Conservation (phyloP, 345 rosid species). For the Gossypium stocksii region DNA sequence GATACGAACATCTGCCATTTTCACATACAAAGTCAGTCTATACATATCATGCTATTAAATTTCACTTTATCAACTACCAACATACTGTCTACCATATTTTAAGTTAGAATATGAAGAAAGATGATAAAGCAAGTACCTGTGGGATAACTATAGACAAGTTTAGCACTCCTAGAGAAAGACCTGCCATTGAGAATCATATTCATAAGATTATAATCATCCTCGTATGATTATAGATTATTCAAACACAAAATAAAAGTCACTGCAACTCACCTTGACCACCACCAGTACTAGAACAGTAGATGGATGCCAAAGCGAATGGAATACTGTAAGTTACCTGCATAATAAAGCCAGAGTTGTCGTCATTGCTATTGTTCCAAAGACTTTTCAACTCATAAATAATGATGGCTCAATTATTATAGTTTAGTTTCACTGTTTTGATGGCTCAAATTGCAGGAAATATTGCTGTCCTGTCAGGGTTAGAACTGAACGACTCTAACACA, state of each 20-base stretch:
- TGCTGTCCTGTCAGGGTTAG: too few relatives aligned
- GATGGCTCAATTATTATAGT: too few relatives aligned
- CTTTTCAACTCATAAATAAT: not conserved
- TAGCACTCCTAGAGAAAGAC: constrained; percentile 35
- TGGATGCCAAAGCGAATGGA: constrained; percentile 95
- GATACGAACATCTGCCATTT: constrained; percentile 68
- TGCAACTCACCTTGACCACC: constrained; percentile 78
- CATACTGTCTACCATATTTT: too few relatives aligned
- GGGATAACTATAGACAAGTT: constrained; percentile 36
- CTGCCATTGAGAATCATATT: constrained; percentile 9
- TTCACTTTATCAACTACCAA: too few relatives aligned
- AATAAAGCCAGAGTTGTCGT: not conserved
- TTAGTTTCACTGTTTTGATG: too few relatives aligned
- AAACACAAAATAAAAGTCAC: not conserved
- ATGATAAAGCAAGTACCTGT: constrained; percentile 20
- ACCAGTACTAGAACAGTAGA: constrained; percentile 47
- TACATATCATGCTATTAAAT: too few relatives aligned
- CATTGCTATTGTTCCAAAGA: not conserved
- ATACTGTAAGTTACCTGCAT: constrained; percentile 76
- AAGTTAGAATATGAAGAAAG: too few relatives aligned
- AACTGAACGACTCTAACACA: too few relatives aligned
- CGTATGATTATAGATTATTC: too few relatives aligned
- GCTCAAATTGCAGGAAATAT: too few relatives aligned
- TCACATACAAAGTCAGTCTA: not conserved
- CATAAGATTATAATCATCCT: too few relatives aligned